Percentiles rank a stretch among this genome's conserved stretches.
Conservation (phyloP, 83 land plant genomes). For the Larix sibirica region DNA sequence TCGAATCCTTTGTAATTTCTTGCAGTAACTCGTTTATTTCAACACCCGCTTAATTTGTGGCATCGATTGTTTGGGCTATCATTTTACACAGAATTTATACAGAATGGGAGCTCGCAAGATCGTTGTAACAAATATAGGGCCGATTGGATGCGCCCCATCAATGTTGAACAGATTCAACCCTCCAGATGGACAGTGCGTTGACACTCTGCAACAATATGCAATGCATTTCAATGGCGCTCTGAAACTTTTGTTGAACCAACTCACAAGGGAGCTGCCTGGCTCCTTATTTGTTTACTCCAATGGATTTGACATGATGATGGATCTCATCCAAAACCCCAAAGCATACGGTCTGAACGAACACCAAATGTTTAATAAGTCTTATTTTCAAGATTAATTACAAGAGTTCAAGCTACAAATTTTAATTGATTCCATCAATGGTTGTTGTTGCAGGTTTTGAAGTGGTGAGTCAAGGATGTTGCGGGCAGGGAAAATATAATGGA, state of each 20-base stretch:
- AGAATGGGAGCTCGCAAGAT: constrained; percentile 42
- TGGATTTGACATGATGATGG: constrained; percentile 28
- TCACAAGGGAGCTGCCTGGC: constrained; percentile 26
- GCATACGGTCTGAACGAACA: constrained; percentile 19
- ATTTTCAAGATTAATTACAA: not conserved
- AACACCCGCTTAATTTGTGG: too few relatives aligned
- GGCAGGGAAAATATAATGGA: constrained; percentile 40
- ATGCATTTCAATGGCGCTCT: constrained; percentile 31
- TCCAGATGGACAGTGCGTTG: constrained; percentile 31
- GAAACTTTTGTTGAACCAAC: constrained; percentile 20
- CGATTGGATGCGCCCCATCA: constrained; percentile 50
- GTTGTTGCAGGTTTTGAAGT: constrained; percentile 30
- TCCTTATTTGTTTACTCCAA: constrained; percentile 35
- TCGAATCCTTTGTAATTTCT: not conserved
- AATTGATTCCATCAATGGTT: not conserved
- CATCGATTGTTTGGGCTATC: not conserved
- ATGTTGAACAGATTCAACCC: constrained; percentile 29
- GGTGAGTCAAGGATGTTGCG: constrained; percentile 40
- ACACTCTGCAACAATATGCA: constrained; percentile 25
- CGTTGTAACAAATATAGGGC: constrained; percentile 29
- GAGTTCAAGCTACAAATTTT: not conserved
- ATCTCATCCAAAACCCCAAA: constrained; percentile 25
- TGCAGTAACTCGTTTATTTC: too few relatives aligned
- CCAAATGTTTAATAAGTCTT: not conserved
- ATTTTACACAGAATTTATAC: constrained; percentile 28